phyloP scores from a whole-genome alignment of 2,329 filamentous ascomycete species.

The Colletotrichum sp. region DNA sequence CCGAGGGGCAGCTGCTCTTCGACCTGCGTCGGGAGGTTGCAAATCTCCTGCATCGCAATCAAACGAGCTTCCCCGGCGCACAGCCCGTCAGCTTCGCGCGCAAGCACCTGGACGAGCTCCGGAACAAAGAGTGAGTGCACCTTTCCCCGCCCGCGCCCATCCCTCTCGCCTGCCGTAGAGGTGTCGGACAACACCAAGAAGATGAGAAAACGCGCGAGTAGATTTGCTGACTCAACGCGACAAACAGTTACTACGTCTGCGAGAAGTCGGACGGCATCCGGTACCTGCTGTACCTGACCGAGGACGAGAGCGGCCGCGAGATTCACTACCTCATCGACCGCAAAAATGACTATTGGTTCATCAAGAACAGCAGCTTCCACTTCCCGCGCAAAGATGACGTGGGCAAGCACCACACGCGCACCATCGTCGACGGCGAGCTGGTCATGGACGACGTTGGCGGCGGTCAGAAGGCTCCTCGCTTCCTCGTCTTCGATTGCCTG shows the following conservation, averaged over 20 bases:
- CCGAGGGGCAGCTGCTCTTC: slow-evolving; percentile 63
- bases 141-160: neutral
- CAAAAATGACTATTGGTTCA: slow-evolving; percentile 95
- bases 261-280: slow-evolving; percentile 98
- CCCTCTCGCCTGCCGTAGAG: neutral
- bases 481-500: slow-evolving; percentile 92
- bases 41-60: slow-evolving; percentile 72
- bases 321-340: slow-evolving; percentile 94
- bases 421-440: slow-evolving; percentile 90
- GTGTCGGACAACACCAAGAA: neutral
- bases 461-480: slow-evolving; percentile 75
- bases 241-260: slow-evolving; percentile 85
- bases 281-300: slow-evolving; percentile 89
- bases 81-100: slow-evolving; percentile 93
- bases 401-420: slow-evolving; percentile 75
- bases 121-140: slow-evolving; percentile 71
- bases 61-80: slow-evolving; percentile 80
- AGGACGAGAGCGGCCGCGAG: slow-evolving; percentile 64
- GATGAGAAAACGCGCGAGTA: neutral
- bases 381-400: slow-evolving; percentile 76
- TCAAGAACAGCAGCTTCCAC: slow-evolving; percentile 73
- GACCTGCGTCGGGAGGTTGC: slow-evolving; percentile 77
- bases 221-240: neutral
- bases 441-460: slow-evolving; percentile 80
- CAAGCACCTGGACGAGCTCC: slow-evolving; percentile 82